Evolutionary conservation across 2,329 filamentous ascomycete genomes (phyloP).

Genomic region (Periconia sp.): DNA sequence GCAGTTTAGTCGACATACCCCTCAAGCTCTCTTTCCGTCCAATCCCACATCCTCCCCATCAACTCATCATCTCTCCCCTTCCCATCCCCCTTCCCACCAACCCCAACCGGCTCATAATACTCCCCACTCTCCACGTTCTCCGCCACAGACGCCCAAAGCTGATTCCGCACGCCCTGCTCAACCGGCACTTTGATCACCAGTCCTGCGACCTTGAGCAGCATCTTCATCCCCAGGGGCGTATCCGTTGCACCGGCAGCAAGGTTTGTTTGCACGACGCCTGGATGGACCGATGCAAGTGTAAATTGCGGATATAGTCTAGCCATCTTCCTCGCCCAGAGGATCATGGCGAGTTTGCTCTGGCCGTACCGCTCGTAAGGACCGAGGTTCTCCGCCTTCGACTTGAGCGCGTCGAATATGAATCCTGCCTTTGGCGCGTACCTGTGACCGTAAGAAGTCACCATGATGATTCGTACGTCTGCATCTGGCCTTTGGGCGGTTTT

Average conservation of each 20-base stretch:
- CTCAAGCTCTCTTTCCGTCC: slow-evolving; percentile 13
- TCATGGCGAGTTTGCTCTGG: slow-evolving; percentile 54
- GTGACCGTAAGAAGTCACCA: slow-evolving; percentile 26
- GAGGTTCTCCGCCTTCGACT: slow-evolving; percentile 23
- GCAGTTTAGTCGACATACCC: neutral
- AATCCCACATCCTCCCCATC: slow-evolving; percentile 13
- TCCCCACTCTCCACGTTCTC: slow-evolving; percentile 9
- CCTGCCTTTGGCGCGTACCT: slow-evolving; percentile 6
- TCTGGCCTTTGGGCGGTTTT: slow-evolving; percentile 25
- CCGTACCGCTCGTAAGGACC: slow-evolving; percentile 48
- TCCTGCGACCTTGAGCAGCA: slow-evolving; percentile 5
- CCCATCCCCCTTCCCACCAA: neutral
- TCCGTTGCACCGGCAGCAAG: slow-evolving; percentile 6
- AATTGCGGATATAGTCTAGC: slow-evolving; percentile 49
- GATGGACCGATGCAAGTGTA: slow-evolving; percentile 49
- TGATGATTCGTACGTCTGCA: slow-evolving; percentile 51
- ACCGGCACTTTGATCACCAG: slow-evolving; percentile 3
- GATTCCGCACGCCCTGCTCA: slow-evolving; percentile 14
- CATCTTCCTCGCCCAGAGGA: slow-evolving; percentile 49
- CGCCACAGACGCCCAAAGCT: slow-evolving; percentile 16
- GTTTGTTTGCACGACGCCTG: slow-evolving; percentile 49
- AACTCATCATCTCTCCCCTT: slow-evolving; percentile 8
- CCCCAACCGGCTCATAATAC: slow-evolving; percentile 12
- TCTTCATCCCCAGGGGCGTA: neutral
- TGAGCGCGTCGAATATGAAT: slow-evolving; percentile 13